These are phyloP conservation scores for Bipolaris bicolor DNA, from an alignment of 2,329 filamentous ascomycete species.

Conservation along the genomic window DNA sequence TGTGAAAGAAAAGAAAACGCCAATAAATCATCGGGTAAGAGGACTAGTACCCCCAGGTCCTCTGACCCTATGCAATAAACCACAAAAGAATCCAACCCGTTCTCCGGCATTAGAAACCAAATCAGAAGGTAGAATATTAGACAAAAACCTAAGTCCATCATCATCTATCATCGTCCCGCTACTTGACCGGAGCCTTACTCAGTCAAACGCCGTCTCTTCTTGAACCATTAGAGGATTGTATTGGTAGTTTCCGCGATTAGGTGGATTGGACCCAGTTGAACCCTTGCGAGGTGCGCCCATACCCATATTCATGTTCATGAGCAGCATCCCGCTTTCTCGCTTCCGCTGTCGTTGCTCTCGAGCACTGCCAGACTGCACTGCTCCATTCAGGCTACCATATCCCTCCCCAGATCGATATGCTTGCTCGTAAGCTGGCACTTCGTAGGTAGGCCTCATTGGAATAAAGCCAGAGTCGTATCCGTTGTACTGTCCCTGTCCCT, in stretches of 20 bases:
- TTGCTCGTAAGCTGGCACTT: slow-evolving; percentile 43
- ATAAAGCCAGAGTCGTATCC: slow-evolving; percentile 60
- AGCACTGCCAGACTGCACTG: slow-evolving; percentile 32
- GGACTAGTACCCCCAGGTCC: not conserved
- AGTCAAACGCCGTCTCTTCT: slow-evolving; percentile 45
- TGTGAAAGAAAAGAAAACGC: not conserved
- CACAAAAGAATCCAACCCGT: slow-evolving; percentile 35
- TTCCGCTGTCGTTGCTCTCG: slow-evolving; percentile 43
- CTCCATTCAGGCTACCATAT: slow-evolving; percentile 46
- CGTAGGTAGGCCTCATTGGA: slow-evolving; percentile 58
- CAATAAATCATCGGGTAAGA: not conserved
- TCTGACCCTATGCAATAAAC: slow-evolving; percentile 2
- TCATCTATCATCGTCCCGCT: slow-evolving; percentile 15
- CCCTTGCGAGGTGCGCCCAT: slow-evolving; percentile 45
- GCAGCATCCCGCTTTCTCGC: slow-evolving; percentile 49
- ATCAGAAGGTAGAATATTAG: slow-evolving; percentile 30
- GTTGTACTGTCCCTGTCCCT: slow-evolving; percentile 20
- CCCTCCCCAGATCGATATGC: slow-evolving; percentile 37
- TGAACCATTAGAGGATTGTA: slow-evolving; percentile 33
- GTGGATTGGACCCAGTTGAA: slow-evolving; percentile 36
- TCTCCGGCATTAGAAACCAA: slow-evolving; percentile 37
- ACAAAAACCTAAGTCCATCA: slow-evolving; percentile 21
- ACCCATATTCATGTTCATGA: slow-evolving; percentile 44
- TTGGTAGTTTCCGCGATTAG: slow-evolving; percentile 14
- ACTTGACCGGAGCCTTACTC: slow-evolving; percentile 6